Conservation (phyloP, 305 asterid species). For the Solanum hybrid region DNA sequence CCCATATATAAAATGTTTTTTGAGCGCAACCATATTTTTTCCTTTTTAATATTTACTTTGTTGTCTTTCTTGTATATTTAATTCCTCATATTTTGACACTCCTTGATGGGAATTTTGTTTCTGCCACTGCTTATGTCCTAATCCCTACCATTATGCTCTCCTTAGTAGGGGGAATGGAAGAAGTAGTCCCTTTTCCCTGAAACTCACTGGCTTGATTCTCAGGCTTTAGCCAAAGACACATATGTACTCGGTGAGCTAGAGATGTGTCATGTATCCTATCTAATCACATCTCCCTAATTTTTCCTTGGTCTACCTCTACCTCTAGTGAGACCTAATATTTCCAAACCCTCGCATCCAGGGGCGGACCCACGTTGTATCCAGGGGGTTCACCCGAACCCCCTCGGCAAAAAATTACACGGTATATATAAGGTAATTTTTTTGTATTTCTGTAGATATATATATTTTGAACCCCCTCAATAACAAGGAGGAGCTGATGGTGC, state of each 20-base stretch:
- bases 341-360: not conserved
- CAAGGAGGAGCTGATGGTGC: too few relatives aligned
- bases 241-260: not conserved
- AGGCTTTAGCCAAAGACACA: too few relatives aligned
- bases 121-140: not conserved
- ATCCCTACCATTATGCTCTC: not conserved
- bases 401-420: too few relatives aligned
- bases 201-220: too few relatives aligned
- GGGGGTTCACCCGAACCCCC: too few relatives aligned
- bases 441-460: too few relatives aligned
- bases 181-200: too few relatives aligned
- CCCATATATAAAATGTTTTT: too few relatives aligned
- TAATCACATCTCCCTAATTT: not conserved
- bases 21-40: not conserved
- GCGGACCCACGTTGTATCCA: too few relatives aligned
- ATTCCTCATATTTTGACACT: not conserved
- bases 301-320: not conserved
- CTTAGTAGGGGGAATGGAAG: not conserved
- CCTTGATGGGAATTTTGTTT: not conserved
- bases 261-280: not conserved
- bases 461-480: too few relatives aligned
- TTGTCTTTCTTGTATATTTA: not conserved
- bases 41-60: not conserved
- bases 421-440: too few relatives aligned
- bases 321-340: not conserved